Percentiles rank a stretch among this genome's conserved stretches.
Evolutionary conservation across 345 rosid species (phyloP).

Genomic region (Limnanthes douglasii): DNA sequence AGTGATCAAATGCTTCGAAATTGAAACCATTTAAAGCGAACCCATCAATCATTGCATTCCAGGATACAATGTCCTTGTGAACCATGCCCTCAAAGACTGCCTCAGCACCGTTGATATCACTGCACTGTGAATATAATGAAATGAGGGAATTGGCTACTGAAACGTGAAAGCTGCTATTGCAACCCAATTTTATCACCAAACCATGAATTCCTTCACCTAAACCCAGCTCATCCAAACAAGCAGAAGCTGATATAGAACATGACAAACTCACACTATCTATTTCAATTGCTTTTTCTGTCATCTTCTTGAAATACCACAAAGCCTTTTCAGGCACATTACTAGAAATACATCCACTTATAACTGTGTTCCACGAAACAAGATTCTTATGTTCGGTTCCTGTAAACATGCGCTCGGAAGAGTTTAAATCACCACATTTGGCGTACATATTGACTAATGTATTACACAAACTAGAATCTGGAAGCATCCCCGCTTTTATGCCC

Average conservation of each 20-base stretch:
- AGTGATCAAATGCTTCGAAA: slow-evolving; percentile 23
- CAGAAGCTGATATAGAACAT: slow-evolving; percentile 33
- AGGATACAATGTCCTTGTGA: slow-evolving; percentile 27
- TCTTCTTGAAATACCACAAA: slow-evolving; percentile 23
- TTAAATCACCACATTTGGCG: slow-evolving; percentile 36
- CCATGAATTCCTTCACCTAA: slow-evolving; percentile 29
- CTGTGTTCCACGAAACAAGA: slow-evolving; percentile 48
- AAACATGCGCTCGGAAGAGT: slow-evolving; percentile 25
- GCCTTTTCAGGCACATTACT: slow-evolving; percentile 23
- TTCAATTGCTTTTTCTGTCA: slow-evolving; percentile 21
- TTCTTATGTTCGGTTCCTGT: slow-evolving; percentile 23
- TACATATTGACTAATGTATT: slow-evolving; percentile 43
- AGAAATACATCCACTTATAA: slow-evolving; percentile 30
- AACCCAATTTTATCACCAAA: slow-evolving; percentile 23
- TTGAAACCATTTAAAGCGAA: slow-evolving; percentile 26
- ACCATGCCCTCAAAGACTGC: slow-evolving; percentile 17
- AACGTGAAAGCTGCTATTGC: slow-evolving; percentile 8
- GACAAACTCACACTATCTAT: slow-evolving; percentile 33
- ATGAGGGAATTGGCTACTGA: slow-evolving; percentile 44
- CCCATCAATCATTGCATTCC: slow-evolving; percentile 44
- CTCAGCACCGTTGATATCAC: slow-evolving; percentile 23
- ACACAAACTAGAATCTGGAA: slow-evolving; percentile 23
- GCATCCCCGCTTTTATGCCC: slow-evolving; percentile 26
- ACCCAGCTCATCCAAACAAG: slow-evolving; percentile 19
- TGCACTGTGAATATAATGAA: slow-evolving; percentile 31